phyloP scores from a whole-genome alignment of 1,284 basidiomycete species.

The Takashimella tepidaria region DNA sequence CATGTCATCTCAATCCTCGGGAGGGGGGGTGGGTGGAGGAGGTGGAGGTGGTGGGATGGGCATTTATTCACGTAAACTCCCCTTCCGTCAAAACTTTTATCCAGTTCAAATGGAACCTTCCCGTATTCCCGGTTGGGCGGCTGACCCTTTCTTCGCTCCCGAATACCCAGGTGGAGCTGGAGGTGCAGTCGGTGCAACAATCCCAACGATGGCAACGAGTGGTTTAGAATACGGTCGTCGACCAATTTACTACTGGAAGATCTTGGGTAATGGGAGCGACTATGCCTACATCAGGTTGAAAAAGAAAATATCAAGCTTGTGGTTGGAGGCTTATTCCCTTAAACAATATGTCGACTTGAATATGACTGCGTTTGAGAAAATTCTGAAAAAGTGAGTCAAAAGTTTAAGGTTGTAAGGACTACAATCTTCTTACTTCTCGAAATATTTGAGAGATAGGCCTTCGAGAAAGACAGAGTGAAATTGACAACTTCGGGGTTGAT shows the following conservation, averaged over 20 bases:
- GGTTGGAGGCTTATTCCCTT: constrained; percentile 74
- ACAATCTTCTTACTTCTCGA: background rate
- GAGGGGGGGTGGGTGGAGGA: constrained; percentile 3
- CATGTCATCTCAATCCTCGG: constrained; percentile 38
- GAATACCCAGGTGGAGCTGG: constrained; percentile 1
- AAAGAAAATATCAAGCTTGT: constrained; percentile 81
- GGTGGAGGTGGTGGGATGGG: background rate
- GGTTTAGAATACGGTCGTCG: constrained; percentile 8
- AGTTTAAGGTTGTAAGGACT: background rate
- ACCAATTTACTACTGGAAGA: constrained; percentile 57
- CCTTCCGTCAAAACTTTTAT: constrained; percentile 2
- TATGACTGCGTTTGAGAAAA: constrained; percentile 90
- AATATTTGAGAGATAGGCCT: no score
- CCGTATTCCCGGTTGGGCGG: constrained; percentile 28
- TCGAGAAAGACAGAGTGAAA: background rate
- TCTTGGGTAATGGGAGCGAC: constrained; percentile 61
- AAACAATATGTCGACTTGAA: constrained; percentile 93
- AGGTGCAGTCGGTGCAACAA: background rate
- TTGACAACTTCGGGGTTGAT: constrained; percentile 1
- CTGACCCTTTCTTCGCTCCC: constrained; percentile 8
- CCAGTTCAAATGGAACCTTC: constrained; percentile 32
- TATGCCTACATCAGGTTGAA: constrained; percentile 89
- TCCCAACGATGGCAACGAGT: constrained; percentile 4
- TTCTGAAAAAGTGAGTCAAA: constrained; percentile 77
- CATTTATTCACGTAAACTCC: constrained; percentile 8